A percentile compares a stretch with the other conserved stretches of the same genome.
These are phyloP conservation scores for Suhomyces xylopsoci DNA, from an alignment of 805 yeast genomes.

Conservation along the genomic window DNA sequence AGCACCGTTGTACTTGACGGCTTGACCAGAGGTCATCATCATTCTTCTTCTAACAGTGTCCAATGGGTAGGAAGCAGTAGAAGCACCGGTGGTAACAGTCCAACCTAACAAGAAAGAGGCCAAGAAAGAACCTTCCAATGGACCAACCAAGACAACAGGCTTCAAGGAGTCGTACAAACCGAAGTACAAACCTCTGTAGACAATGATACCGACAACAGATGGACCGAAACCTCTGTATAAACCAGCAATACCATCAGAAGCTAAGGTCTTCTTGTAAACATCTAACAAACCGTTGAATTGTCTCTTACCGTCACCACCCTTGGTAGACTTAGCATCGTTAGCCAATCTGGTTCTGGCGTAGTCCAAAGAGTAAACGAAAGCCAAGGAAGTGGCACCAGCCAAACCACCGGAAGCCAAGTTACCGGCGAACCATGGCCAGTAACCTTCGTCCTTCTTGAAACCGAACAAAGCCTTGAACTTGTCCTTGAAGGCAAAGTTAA, in stretches of 20 bases:
- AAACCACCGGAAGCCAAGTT: conserved; percentile 98
- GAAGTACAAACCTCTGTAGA: conserved; percentile 98
- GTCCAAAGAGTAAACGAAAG: conserved; percentile 94
- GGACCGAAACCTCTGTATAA: conserved; percentile 99
- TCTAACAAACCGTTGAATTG: conserved; percentile 96
- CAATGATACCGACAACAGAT: conserved; percentile 95
- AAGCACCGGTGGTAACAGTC: conserved; percentile 98
- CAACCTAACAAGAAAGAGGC: conserved; percentile 97
- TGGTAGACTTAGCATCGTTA: conserved; percentile 90
- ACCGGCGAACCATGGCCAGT: conserved; percentile 94
- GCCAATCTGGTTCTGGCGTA: conserved; percentile 99
- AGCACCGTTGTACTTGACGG: conserved; percentile 94
- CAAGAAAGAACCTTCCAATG: conserved; percentile 89
- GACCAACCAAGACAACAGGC: conserved; percentile 92
- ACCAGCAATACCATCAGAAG: conserved; percentile 97
- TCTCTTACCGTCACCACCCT: conserved; percentile 79
- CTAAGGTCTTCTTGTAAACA: conserved; percentile 93
- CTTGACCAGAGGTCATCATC: conserved; percentile 99
- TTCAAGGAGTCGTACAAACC: conserved; percentile 96
- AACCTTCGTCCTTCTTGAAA: conserved; percentile 93
- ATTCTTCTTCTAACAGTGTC: conserved; percentile 99
- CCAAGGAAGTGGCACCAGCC: conserved; percentile 94
- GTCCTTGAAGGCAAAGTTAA: conserved; percentile 98
- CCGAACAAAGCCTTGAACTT: conserved; percentile 93
- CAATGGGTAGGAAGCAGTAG: conserved; percentile 98